Evolutionary conservation across 2,329 filamentous ascomycete genomes (phyloP).

Genomic region (Beauveria medogensis): DNA sequence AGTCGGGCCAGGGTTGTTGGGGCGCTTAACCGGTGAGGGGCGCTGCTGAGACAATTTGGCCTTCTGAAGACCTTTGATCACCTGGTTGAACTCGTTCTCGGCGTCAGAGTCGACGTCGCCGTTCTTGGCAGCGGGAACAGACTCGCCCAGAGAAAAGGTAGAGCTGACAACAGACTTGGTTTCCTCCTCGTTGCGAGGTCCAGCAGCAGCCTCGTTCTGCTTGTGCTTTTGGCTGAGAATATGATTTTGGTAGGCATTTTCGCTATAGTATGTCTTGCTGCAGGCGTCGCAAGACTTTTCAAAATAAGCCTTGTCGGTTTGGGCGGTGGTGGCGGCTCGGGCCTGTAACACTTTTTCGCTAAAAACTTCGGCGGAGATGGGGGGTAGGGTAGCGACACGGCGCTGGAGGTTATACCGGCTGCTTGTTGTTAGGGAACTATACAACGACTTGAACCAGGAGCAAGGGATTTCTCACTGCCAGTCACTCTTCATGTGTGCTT

Average conservation of each 20-base stretch:
- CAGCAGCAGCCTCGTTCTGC: slow-evolving; percentile 41
- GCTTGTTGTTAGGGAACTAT: slow-evolving; percentile 4
- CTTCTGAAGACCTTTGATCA: slow-evolving; percentile 70
- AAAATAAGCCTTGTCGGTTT: slow-evolving; percentile 81
- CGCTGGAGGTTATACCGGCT: slow-evolving; percentile 96
- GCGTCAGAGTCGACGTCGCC: slow-evolving; percentile 55
- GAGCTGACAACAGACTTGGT: slow-evolving; percentile 80
- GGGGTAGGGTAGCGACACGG: slow-evolving; percentile 80
- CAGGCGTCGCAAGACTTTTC: slow-evolving; percentile 77
- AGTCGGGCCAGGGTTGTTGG: slow-evolving; percentile 41
- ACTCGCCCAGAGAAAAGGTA: slow-evolving; percentile 83
- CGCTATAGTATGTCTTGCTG: slow-evolving; percentile 89
- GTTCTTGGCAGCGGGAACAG: slow-evolving; percentile 42
- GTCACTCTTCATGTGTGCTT: slow-evolving; percentile 94
- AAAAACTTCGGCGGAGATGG: slow-evolving; percentile 86
- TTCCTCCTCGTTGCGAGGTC: slow-evolving; percentile 50
- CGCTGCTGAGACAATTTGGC: slow-evolving; percentile 54
- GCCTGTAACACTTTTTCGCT: slow-evolving; percentile 92
- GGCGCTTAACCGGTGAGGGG: slow-evolving; percentile 45
- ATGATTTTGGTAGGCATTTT: slow-evolving; percentile 93
- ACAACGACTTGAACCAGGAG: neutral
- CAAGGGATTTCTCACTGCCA: slow-evolving; percentile 71
- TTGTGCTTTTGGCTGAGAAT: slow-evolving; percentile 86
- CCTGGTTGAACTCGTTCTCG: slow-evolving; percentile 67
- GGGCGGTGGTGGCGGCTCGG: slow-evolving; percentile 73